Evolutionary conservation across 306 rosid genomes (phyloP).

Genomic region (Begonia peltatifolia): DNA sequence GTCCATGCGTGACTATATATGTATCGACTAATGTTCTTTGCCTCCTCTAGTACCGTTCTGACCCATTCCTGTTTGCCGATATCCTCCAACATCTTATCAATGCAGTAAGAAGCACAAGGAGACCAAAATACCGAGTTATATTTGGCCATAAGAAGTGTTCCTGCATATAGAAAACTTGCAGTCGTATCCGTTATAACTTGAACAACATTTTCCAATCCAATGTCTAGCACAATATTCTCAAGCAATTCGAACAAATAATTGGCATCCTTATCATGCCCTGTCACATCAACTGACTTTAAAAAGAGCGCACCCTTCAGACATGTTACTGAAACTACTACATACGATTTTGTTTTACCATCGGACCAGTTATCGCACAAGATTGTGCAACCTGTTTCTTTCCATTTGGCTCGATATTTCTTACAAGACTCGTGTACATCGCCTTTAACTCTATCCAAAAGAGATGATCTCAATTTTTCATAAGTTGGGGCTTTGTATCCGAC

Average conservation of each 20-base stretch:
- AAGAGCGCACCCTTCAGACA: conserved; percentile 39
- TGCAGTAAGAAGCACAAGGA: conserved; percentile 51
- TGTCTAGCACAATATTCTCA: conserved; percentile 41
- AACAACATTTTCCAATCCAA: conserved; percentile 62
- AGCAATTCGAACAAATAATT: conserved; percentile 39
- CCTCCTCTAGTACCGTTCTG: conserved; percentile 40
- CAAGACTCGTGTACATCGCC: conserved; percentile 29
- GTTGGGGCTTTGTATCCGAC: conserved; percentile 62
- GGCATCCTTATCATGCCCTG: conserved; percentile 40
- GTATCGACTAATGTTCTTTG: conserved; percentile 35
- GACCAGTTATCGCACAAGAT: conserved; percentile 51
- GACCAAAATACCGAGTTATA: conserved; percentile 69
- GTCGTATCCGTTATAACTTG: conserved; percentile 53
- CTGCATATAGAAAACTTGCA: conserved; percentile 38
- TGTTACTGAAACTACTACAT: conserved; percentile 39
- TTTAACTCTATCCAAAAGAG: conserved; percentile 48
- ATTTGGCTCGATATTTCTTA: conserved; percentile 40
- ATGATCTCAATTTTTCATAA: conserved; percentile 37
- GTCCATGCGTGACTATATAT: conserved; percentile 40
- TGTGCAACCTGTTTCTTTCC: conserved; percentile 64
- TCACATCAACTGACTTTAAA: conserved; percentile 44
- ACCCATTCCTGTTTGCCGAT: conserved; percentile 53
- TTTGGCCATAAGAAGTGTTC: conserved; percentile 44
- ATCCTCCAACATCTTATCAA: conserved; percentile 57
- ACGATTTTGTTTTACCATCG: conserved; percentile 31